Evolutionary conservation across 1,284 basidiomycete species (phyloP), one percentile per base, ranked within the genome.

Genomic region (Termitomyces sp.): DNA sequence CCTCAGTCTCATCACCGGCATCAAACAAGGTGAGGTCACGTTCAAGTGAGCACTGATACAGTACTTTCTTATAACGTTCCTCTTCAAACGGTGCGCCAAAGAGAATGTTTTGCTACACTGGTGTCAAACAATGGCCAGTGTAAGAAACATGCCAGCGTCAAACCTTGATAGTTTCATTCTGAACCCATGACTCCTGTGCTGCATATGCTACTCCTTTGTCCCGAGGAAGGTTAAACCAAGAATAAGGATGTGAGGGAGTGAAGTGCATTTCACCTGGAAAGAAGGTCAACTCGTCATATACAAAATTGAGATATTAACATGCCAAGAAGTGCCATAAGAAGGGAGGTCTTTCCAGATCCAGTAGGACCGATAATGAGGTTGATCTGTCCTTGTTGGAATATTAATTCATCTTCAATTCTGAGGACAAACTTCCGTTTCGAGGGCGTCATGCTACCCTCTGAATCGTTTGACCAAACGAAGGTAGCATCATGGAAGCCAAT

Each of bases 161-260:
- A 34, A 65, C 70, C 61, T 73, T 68, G 57, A 74, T 74, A 2
- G 68, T 74, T 53, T 74, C 71, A 60, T 83, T 85, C 63, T 80
- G 80, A 6, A 87, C 85, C 88, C 88, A 92, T 5, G 86, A 83
- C 65, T 91, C 88, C 64, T 92, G 90, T 1, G 87, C 85, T 4
- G 86, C 86, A 64, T 88, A 91, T 0, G 85, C 83, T 12, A 91
- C 78, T 13, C 88, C 88, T 2, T 78, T 73, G 9, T 72, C 68
- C 12, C 86, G 73, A 24, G 88, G 88, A 8, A 90, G 77, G 58
- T 79, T 81, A 67, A 78, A 84, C 74, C 82, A 86, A 0, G 84
- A 81, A 36, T 78, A 75, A n/a, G 79, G 75, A 3, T 74, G 72
- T 9, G 73, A 70, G 15, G 82, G 77, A n/a, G 77, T 65, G 63